Evolutionary conservation across 192 early-diverging fungal species (phyloP), one percentile per base, ranked within the genome.

Genomic region (Geosiphon pyriformis): DNA sequence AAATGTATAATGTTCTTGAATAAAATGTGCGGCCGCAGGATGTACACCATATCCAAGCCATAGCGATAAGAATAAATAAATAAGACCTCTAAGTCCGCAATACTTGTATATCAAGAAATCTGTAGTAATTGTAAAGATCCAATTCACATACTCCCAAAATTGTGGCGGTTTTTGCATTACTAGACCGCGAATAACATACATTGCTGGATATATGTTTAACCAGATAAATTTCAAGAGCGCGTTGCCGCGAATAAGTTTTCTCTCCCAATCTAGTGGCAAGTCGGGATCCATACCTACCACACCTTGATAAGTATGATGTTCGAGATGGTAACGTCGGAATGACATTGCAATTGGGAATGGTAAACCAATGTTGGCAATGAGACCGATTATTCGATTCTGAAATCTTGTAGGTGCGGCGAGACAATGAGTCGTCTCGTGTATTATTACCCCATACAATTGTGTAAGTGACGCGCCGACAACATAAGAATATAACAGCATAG

Each of bases 231-330:
- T 92, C n/a, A 79, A 70, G 26, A 86, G 59, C 7, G 83, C 76
- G 65, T 85, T 85, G 54, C 87, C 87, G 7, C 81, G 79, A 61
- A 92, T 86, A 57, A 96, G 71, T 29, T 81, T 82, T 72, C 83
- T 86, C 76, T 98, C 94, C 82, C 90, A 87, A 53, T 91, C 86
- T 7, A 92, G 78, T 4, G 95, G 95, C 26, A 98, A 82, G 72
- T 98, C 95, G 54, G 93, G 90, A 71, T 98, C 95, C 70, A 90
- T 85, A 18, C 93, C 94, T 25, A 88, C 85, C 15, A 96, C 94
- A 18, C 95, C 95, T 78, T 96, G 94, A 78, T 87, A 95, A n/a
- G 91, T 90, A 80, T 98, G 95, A 75, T 98, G 95, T 75, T 96
- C 95, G 61, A 96, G 80, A 76, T 98, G 95, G 70, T 91, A 90